phyloP scores from a whole-genome alignment of 139 green algal species.

The Pseudopediastrum boryanum region DNA sequence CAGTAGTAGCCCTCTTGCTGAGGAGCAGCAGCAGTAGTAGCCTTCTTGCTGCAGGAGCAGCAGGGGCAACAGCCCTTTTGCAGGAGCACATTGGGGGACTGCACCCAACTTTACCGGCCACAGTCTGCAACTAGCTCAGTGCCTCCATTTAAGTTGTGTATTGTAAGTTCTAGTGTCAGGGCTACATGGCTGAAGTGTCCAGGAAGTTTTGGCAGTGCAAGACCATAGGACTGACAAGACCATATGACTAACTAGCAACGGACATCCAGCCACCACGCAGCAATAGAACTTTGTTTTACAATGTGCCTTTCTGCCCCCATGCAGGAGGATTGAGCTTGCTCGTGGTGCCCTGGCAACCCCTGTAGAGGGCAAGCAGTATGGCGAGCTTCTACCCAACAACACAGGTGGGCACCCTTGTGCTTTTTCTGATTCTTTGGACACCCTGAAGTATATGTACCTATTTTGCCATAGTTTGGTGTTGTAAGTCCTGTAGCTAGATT shows the following conservation, averaged over 20 bases:
- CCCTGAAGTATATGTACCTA: no score
- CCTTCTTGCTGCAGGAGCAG: no score
- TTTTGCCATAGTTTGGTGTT: no score
- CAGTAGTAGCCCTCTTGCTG: no score
- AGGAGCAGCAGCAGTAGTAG: no score
- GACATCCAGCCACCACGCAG: not conserved
- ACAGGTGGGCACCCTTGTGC: no score
- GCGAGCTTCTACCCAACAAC: constrained; percentile 33
- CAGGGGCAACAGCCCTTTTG: no score
- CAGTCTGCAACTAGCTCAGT: no score
- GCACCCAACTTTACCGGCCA: not conserved
- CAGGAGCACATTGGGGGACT: not conserved
- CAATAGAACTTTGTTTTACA: not conserved
- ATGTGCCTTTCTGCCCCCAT: not conserved
- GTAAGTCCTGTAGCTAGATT: no score
- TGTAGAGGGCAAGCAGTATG: constrained; percentile 26
- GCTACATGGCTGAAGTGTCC: not conserved
- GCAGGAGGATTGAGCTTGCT: constrained; percentile 25
- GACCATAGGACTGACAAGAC: not conserved
- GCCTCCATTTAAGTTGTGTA: not conserved
- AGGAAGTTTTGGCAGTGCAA: no score
- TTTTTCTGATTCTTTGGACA: no score
- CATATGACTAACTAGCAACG: not conserved
- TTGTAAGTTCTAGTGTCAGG: not conserved
- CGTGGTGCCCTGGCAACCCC: constrained; percentile 22